Conservation (phyloP, 495 filamentous ascomycete species). For the Mycothermus thermophilus region DNA sequence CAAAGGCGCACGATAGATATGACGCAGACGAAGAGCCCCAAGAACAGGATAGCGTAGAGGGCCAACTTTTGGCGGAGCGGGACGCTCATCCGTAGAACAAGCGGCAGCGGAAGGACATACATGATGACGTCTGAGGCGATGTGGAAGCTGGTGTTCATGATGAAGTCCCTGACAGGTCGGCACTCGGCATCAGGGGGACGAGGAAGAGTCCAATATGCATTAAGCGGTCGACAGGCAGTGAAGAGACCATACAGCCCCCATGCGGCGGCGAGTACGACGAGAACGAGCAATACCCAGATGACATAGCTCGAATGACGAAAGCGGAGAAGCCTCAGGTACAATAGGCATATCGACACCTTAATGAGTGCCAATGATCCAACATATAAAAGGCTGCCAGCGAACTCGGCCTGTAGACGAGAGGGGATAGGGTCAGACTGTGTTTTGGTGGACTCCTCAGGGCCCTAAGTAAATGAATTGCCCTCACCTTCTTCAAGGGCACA, state of each 20-base stretch:
- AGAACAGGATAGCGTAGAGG: constrained; percentile 9
- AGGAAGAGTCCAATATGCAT: constrained; percentile 7
- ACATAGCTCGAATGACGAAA: constrained; percentile 12
- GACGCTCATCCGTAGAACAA: constrained; percentile 17
- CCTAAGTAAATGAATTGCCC: no score
- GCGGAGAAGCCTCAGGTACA: constrained; percentile 17
- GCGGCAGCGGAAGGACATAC: constrained; percentile 21
- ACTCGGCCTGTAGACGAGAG: no score
- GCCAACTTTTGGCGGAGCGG: constrained; percentile 10
- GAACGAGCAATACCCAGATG: constrained; percentile 9
- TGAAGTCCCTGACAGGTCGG: constrained; percentile 9
- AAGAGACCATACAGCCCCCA: no score
- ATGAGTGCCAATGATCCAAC: constrained; percentile 16
- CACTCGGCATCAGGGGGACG: constrained; percentile 3
- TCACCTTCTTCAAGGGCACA: constrained; percentile 8
- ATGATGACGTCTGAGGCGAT: constrained; percentile 20
- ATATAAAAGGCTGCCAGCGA: no score
- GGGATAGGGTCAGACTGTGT: not conserved
- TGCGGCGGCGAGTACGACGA: no score
- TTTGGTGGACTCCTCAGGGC: no score
- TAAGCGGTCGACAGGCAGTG: constrained; percentile 13
- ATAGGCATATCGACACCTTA: constrained; percentile 15
- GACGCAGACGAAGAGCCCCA: constrained; percentile 16
- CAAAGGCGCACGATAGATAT: constrained; percentile 20
- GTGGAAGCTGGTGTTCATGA: constrained; percentile 13